A percentile compares a stretch with the other conserved stretches of the same genome.
Conservation (phyloP, 345 rosid genomes). For the Pelargonium nanum region DNA sequence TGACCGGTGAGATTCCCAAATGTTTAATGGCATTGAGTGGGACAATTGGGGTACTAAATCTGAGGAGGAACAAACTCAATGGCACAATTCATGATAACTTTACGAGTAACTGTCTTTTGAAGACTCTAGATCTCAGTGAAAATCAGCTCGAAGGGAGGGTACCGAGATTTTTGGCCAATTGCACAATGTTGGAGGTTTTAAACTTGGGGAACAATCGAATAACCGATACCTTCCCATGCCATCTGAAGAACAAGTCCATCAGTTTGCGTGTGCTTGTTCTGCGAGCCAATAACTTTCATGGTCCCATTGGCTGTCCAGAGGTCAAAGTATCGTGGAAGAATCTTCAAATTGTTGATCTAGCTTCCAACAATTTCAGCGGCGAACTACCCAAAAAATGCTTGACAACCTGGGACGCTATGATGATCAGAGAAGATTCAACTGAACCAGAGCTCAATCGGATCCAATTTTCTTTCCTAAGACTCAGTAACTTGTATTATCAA, state of each 20-base stretch:
- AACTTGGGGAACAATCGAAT: constrained; percentile 28
- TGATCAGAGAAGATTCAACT: not conserved
- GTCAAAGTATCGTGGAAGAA: constrained; percentile 7
- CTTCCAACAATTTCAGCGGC: constrained; percentile 22
- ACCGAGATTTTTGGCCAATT: constrained; percentile 22
- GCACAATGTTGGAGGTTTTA: constrained; percentile 24
- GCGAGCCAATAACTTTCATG: constrained; percentile 30
- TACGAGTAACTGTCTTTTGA: constrained; percentile 8
- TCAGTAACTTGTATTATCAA: constrained; percentile 14
- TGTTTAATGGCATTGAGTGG: constrained; percentile 4
- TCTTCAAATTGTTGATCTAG: constrained; percentile 40
- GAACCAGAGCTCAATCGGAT: constrained; percentile 11
- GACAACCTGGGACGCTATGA: constrained; percentile 7
- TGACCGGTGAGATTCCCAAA: constrained; percentile 1
- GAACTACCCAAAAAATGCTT: not conserved
- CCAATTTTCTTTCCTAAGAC: constrained; percentile 1
- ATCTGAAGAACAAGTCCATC: constrained; percentile 9
- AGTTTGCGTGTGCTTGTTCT: constrained; percentile 29
- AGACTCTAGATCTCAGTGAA: constrained; percentile 27
- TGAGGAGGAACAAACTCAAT: not conserved
- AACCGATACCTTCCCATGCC: constrained; percentile 26
- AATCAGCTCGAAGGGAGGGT: constrained; percentile 24
- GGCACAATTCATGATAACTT: constrained; percentile 16
- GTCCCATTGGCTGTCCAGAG: constrained; percentile 17
- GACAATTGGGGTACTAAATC: constrained; percentile 9